Evolutionary conservation across 371 early-diverging fungal genomes (phyloP).

Genomic region (Aphelidium insulamus): DNA sequence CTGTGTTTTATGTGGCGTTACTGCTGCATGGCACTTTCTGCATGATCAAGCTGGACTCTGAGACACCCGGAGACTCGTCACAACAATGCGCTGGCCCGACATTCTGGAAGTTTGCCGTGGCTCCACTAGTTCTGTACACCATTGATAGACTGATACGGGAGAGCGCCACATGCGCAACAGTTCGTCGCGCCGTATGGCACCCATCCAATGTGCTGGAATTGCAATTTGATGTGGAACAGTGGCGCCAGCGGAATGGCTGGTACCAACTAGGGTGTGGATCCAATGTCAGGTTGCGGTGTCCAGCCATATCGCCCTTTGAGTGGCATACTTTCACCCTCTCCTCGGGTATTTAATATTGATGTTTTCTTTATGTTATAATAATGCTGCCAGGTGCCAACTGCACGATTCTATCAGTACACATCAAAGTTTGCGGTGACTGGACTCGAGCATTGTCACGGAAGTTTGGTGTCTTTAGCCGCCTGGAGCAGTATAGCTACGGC

Average conservation of each 20-base stretch:
- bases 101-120: constrained; percentile 64
- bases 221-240: constrained; percentile 34
- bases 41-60: constrained; percentile 48
- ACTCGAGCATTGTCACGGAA: constrained; percentile 39
- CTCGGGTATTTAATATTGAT: too few relatives aligned
- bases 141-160: constrained; percentile 48
- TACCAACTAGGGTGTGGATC: too few relatives aligned
- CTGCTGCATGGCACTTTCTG: constrained; percentile 69
- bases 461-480: too few relatives aligned
- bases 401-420: constrained; percentile 49
- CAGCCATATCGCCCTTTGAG: constrained; percentile 31
- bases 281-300: constrained; percentile 36
- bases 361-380: too few relatives aligned
- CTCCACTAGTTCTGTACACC: constrained; percentile 35
- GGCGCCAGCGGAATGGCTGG: constrained; percentile 36
- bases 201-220: constrained; percentile 39
- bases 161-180: constrained; percentile 35
- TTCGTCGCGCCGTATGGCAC: constrained; percentile 37
- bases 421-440: constrained; percentile 59
- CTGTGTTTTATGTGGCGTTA: constrained; percentile 49
- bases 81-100: constrained; percentile 39
- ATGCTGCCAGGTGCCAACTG: constrained; percentile 57
- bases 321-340: constrained; percentile 81
- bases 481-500: too few relatives aligned
- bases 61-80: too few relatives aligned